Conservation (phyloP, 2,329 filamentous ascomycete species). For the Chaetothyriales sp. region DNA sequence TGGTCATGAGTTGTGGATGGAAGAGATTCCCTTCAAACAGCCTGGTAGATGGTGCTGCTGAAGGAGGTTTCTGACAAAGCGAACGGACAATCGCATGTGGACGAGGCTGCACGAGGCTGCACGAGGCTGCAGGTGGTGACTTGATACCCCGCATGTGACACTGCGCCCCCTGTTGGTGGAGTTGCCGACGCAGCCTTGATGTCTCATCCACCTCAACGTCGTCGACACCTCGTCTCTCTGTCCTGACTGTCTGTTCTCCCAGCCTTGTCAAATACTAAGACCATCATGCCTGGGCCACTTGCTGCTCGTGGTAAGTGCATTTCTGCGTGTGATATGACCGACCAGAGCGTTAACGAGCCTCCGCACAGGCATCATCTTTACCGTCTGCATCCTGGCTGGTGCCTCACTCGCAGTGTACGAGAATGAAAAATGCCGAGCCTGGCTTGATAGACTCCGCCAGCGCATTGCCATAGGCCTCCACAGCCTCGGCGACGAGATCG, state of each 20-base stretch:
- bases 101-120: too few relatives aligned
- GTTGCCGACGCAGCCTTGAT: too few relatives aligned
- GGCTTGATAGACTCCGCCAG: conserved; percentile 45
- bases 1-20: too few relatives aligned
- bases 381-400: conserved; percentile 45
- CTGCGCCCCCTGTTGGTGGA: too few relatives aligned
- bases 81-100: too few relatives aligned
- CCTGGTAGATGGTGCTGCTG: too few relatives aligned
- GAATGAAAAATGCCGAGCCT: conserved; percentile 47
- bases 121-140: not conserved
- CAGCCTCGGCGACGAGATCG: conserved; percentile 44
- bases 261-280: not conserved
- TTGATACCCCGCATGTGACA: not conserved
- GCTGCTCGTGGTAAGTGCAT: not conserved
- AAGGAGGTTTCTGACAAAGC: too few relatives aligned
- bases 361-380: conserved; percentile 43
- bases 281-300: not conserved
- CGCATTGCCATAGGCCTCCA: conserved; percentile 46
- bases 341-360: conserved; percentile 14
- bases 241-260: conserved; percentile 13
- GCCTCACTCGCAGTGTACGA: conserved; percentile 49
- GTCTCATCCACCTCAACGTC: not conserved
- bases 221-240: conserved; percentile 2
- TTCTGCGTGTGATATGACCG: not conserved
- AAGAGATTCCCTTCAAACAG: too few relatives aligned